Conservation (phyloP, 495 filamentous ascomycete genomes). For the Aspergillus nidulans region DNA sequence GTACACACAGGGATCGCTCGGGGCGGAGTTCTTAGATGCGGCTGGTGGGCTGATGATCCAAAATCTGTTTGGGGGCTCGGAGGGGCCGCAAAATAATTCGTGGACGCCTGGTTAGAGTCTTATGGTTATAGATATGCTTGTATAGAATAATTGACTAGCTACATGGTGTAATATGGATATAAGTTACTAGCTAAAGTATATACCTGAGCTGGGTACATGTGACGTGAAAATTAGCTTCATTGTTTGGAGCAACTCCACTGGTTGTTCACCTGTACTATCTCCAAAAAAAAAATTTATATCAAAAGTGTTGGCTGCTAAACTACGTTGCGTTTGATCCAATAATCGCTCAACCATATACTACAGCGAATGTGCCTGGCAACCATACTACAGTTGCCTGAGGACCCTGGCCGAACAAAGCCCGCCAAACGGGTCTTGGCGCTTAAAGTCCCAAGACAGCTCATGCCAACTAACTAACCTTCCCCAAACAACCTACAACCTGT, state of each 20-base stretch:
- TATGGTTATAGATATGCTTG: background rate
- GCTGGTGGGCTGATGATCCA: constrained; percentile 25
- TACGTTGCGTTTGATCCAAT: no score
- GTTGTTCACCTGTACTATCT: no score
- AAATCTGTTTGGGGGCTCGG: constrained; percentile 16
- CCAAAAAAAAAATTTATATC: no score
- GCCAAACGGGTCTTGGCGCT: background rate
- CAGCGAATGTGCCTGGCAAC: no score
- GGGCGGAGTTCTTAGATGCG: constrained; percentile 20
- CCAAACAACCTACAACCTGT: background rate
- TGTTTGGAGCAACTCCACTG: no score
- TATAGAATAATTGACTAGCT: background rate
- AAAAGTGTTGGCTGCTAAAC: no score
- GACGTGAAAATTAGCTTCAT: no score
- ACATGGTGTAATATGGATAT: background rate
- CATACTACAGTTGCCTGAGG: no score
- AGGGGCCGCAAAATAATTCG: background rate
- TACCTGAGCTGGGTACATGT: no score
- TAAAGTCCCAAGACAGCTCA: background rate
- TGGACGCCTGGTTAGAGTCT: background rate
- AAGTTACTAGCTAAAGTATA: background rate
- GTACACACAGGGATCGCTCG: constrained; percentile 14
- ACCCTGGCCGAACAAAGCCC: background rate
- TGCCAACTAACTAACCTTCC: background rate
- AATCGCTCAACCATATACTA: no score